Percentiles rank a stretch among this genome's conserved stretches.
Conservation (phyloP, 306 rosid species). For the Dryas alaskensis region DNA sequence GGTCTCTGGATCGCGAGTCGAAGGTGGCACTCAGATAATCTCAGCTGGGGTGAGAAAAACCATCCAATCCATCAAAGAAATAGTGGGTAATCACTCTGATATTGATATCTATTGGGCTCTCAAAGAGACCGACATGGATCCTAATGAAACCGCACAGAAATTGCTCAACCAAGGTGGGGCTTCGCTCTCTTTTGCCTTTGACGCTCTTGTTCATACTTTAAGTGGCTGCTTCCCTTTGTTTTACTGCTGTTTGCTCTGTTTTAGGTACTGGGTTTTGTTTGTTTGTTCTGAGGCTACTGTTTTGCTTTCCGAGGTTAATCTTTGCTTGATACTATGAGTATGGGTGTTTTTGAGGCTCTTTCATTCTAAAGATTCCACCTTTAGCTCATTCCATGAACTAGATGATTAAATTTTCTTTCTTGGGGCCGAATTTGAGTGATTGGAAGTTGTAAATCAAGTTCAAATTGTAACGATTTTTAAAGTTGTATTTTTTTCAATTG, state of each 20-base stretch:
- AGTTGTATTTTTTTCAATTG: neutral
- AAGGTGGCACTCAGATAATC: constrained; percentile 64
- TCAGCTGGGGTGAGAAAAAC: constrained; percentile 68
- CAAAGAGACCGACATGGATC: constrained; percentile 92
- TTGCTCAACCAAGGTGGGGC: constrained; percentile 85
- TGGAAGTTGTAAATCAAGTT: neutral
- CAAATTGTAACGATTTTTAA: neutral
- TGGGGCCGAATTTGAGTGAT: neutral
- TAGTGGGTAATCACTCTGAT: constrained; percentile 83
- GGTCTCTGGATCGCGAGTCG: constrained; percentile 64
- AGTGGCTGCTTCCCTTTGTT: neutral
- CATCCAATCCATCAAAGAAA: constrained; percentile 84
- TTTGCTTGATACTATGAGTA: neutral
- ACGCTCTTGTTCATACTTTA: neutral
- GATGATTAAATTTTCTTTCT: neutral
- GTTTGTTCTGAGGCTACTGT: neutral
- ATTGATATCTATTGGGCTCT: constrained; percentile 83
- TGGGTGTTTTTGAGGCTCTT: neutral
- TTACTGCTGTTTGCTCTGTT: neutral
- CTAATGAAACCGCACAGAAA: constrained; percentile 96
- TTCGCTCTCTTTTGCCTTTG: neutral
- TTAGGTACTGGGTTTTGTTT: constrained; percentile 19
- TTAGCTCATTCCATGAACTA: neutral
- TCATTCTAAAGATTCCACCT: neutral
- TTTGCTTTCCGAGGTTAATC: neutral